Base-by-base conservation (phyloP, 139 green algal genomes). In the Microglena sp. region DNA sequence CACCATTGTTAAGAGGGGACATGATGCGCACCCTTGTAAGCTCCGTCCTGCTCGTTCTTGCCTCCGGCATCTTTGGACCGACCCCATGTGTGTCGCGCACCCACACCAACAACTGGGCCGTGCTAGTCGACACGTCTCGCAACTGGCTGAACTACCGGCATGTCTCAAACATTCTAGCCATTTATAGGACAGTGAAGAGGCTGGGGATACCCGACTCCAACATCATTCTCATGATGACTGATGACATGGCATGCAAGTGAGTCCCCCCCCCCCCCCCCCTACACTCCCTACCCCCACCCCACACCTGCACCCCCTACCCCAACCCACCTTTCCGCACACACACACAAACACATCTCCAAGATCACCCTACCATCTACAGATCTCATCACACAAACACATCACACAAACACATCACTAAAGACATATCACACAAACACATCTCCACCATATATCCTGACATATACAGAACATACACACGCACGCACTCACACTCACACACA, bases 211-310 rank as follows among this genome's bases (percentile, higher is more conserved):
- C 93, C 22, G 93, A 98, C 66, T 82, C 71, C 70, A 81, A 89
- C 68, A 97, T 98, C 68, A 83, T 98, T 15, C 69, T 98, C 11
- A 96, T 98, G 89, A 66, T 95, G 2, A 84, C 87, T 11, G 91
- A 97, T 53, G 82, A 87, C 81, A 26, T 59, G 11, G 50, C 28
- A n/a, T 30, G 21, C 22, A 27, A 11, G 50, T 59, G 50, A 32
- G 21, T 59, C 21, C 50, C n/a, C n/a, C n/a, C n/a, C n/a, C n/a
- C n/a, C n/a, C n/a, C n/a, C n/a, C n/a, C n/a, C n/a, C n/a, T n/a
- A n/a, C n/a, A n/a, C n/a, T n/a, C n/a, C n/a, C n/a, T n/a, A n/a
- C n/a, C n/a, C n/a, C n/a, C n/a, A n/a, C n/a, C n/a, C n/a, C n/a
- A n/a, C n/a, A n/a, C n/a, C n/a, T n/a, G n/a, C n/a, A n/a, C n/a